Evolutionary conservation across 139 green algal species (phyloP).

Genomic region (Coccomyxa sp.): DNA sequence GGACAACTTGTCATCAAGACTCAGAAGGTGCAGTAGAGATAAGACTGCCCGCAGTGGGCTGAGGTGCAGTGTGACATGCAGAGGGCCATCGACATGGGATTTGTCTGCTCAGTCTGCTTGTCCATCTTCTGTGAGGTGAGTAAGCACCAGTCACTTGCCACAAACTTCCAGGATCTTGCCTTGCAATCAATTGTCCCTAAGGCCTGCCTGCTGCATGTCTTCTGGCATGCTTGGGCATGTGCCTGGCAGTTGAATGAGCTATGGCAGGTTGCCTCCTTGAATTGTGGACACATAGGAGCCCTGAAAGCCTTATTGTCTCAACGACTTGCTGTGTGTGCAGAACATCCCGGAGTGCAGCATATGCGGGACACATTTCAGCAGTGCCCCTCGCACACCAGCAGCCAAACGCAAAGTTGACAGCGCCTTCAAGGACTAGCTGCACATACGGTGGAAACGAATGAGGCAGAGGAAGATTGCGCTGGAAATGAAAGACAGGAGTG

Average conservation of each 20-base stretch:
- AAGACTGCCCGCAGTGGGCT: too few species aligned
- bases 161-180: background rate
- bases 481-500: too few species aligned
- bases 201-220: too few species aligned
- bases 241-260: background rate
- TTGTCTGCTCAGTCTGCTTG: slow-evolving; percentile 72
- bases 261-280: background rate
- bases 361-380: slow-evolving; percentile 51
- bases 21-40: too few species aligned
- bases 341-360: slow-evolving; percentile 42
- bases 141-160: background rate
- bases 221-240: too few species aligned
- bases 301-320: background rate
- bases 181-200: background rate
- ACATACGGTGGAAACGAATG: too few species aligned
- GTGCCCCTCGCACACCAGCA: background rate
- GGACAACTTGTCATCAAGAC: too few species aligned
- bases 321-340: slow-evolving; percentile 18
- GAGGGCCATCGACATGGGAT: slow-evolving; percentile 58
- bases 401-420: slow-evolving; percentile 1
- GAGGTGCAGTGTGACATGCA: slow-evolving; percentile 9
- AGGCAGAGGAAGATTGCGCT: too few species aligned
- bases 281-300: background rate
- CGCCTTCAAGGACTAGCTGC: too few species aligned
- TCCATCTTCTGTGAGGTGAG: slow-evolving; percentile 70